Percentiles rank a stretch among this genome's conserved stretches.
Evolutionary conservation across 257 asterid genomes (phyloP).

Genomic region (Capsicum rhomboideum): DNA sequence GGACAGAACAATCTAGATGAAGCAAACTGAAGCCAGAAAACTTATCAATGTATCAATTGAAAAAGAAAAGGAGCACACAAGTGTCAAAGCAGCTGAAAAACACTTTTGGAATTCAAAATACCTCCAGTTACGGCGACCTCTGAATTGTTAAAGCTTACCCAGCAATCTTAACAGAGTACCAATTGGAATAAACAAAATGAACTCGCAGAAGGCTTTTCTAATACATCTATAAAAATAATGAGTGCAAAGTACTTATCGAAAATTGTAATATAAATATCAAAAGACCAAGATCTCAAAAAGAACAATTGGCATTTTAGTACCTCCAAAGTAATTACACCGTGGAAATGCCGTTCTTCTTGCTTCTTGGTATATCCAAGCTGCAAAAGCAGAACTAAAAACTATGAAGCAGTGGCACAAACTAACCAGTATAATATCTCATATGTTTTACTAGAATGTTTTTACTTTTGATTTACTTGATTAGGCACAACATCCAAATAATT

Average conservation of each 20-base stretch:
- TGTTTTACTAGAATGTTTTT: not conserved
- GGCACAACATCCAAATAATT: too few relatives aligned
- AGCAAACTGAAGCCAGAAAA: not conserved
- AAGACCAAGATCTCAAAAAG: not conserved
- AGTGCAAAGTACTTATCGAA: not conserved
- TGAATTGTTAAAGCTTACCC: not conserved
- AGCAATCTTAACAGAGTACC: not conserved
- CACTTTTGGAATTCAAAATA: not conserved
- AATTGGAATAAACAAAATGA: not conserved
- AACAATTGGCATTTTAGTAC: slow-evolving; percentile 18
- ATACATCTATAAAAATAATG: not conserved
- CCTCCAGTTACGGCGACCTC: not conserved
- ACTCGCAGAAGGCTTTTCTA: not conserved
- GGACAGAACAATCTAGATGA: not conserved
- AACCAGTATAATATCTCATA: not conserved
- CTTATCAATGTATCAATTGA: not conserved
- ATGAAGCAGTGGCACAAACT: not conserved
- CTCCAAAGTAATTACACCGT: slow-evolving; percentile 92
- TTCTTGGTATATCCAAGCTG: slow-evolving; percentile 99
- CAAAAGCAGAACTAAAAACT: slow-evolving; percentile 8
- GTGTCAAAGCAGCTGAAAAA: not conserved
- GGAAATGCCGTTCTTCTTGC: slow-evolving; percentile 92
- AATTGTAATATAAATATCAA: not conserved
- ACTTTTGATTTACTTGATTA: too few relatives aligned
- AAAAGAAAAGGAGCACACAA: not conserved